These are phyloP conservation scores for Cephalotrichum gorgonifer DNA, from an alignment of 2,329 filamentous ascomycete genomes.

Conservation along the genomic window DNA sequence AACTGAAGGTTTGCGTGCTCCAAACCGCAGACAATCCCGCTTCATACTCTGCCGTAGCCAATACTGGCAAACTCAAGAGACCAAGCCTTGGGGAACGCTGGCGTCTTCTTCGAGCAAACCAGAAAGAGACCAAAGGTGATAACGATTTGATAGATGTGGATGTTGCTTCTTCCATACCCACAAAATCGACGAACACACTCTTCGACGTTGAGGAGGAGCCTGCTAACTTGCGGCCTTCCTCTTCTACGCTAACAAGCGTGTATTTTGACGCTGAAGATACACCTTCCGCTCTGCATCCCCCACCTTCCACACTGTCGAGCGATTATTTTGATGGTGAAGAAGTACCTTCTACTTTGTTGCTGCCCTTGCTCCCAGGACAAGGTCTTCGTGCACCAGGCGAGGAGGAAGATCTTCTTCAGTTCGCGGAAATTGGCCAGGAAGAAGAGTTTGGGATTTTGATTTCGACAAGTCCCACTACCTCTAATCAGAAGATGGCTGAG, in stretches of 20 bases:
- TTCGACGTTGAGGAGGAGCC: too few relatives aligned
- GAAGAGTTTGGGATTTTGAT: not conserved
- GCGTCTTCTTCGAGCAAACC: too few relatives aligned
- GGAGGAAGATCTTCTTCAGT: not conserved
- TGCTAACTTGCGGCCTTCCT: not conserved
- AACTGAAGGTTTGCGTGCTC: too few relatives aligned
- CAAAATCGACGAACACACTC: too few relatives aligned
- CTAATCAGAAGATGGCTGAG: not conserved
- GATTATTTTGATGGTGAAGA: not conserved
- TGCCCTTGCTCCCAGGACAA: not conserved
- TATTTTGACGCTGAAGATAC: not conserved
- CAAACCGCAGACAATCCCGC: too few relatives aligned
- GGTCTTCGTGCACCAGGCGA: not conserved
- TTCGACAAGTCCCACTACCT: not conserved
- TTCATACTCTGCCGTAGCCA: too few relatives aligned
- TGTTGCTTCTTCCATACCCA: too few relatives aligned
- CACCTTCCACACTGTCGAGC: too few relatives aligned
- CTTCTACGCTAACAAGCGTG: not conserved
- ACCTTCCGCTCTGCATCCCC: not conserved
- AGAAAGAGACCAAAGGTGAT: too few relatives aligned
- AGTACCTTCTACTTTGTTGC: not conserved
- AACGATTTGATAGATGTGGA: too few relatives aligned
- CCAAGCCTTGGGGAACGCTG: too few relatives aligned
- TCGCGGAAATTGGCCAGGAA: not conserved
- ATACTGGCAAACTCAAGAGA: too few relatives aligned